Conservation (phyloP, 257 asterid species). For the Plantago ovata region DNA sequence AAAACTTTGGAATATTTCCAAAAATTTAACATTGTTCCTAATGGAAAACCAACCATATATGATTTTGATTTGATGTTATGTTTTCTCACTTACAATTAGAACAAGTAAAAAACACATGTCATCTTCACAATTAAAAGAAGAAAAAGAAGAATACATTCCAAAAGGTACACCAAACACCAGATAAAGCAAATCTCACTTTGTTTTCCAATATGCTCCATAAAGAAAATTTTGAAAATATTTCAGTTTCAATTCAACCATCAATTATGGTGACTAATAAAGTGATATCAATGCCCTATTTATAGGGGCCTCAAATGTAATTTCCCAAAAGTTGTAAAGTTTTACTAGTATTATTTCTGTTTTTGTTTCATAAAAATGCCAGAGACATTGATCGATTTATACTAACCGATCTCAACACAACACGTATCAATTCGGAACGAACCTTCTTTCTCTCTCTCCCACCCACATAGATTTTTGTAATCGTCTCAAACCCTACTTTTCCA, state of each 20-base stretch:
- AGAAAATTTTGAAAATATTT: not conserved
- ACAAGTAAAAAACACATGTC: too few species aligned
- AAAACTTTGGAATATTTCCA: too few species aligned
- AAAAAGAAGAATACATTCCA: constrained; percentile 4
- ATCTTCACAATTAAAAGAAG: not conserved
- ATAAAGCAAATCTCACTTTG: not conserved
- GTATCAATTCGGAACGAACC: constrained; percentile 15
- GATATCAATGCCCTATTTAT: not conserved
- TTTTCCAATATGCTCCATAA: not conserved
- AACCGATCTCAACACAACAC: constrained; percentile 28
- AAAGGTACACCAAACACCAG: not conserved
- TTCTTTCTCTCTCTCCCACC: constrained; percentile 14
- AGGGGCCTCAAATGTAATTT: constrained; percentile 22
- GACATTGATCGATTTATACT: constrained; percentile 3
- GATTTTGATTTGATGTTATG: too few species aligned
- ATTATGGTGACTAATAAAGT: not conserved
- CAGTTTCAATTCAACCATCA: not conserved
- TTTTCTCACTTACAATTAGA: too few species aligned
- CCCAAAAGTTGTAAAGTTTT: not conserved
- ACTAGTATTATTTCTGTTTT: constrained; percentile 21
- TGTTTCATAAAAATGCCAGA: constrained; percentile 12
- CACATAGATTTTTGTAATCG: constrained; percentile 23
- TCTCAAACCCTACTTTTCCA: constrained; percentile 37
- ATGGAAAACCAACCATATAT: too few species aligned
- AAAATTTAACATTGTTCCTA: too few species aligned